phyloP scores from a whole-genome alignment of 2,329 filamentous ascomycete species.

The Chrysosporium keratinophilum region DNA sequence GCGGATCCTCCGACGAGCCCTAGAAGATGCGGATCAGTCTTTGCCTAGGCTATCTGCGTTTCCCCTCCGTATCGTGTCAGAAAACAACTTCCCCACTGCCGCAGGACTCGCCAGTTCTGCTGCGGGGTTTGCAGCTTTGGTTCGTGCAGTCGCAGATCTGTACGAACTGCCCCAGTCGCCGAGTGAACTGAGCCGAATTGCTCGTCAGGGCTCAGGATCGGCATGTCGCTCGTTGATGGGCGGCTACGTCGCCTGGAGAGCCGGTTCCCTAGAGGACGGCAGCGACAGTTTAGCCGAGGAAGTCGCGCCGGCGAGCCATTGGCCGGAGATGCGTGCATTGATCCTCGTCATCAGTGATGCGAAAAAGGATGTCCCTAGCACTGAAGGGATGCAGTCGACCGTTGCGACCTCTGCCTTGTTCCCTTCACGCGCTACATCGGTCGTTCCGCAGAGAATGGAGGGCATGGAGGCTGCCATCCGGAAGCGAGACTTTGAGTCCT shows the following conservation, averaged over 20 bases:
- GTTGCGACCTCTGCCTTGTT: conserved; percentile 87
- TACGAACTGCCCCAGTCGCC: conserved; percentile 76
- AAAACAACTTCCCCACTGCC: conserved; percentile 98
- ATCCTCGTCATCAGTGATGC: conserved; percentile 84
- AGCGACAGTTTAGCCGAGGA: conserved; percentile 79
- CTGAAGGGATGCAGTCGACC: conserved; percentile 93
- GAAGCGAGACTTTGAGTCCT: conserved; percentile 69
- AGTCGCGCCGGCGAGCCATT: conserved; percentile 79
- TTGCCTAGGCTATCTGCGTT: conserved; percentile 72
- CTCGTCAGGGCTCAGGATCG: conserved; percentile 86
- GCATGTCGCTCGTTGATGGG: conserved; percentile 90
- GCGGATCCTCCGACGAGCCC: conserved; percentile 59
- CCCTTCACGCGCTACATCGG: conserved; percentile 57
- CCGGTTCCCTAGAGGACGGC: conserved; percentile 65
- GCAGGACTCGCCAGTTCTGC: conserved; percentile 65
- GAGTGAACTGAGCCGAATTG: conserved; percentile 75
- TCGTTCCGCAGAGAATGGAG: conserved; percentile 75
- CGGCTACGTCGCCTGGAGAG: conserved; percentile 91
- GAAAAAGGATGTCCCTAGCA: conserved; percentile 92
- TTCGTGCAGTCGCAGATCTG: conserved; percentile 78
- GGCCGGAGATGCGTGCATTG: conserved; percentile 88
- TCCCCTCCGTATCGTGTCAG: conserved; percentile 76
- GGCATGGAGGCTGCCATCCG: conserved; percentile 74
- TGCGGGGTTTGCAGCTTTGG: conserved; percentile 56
- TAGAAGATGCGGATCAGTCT: conserved; percentile 61